phyloP scores from a whole-genome alignment of 495 filamentous ascomycete genomes.

The Staphylotrichum longicolle region DNA sequence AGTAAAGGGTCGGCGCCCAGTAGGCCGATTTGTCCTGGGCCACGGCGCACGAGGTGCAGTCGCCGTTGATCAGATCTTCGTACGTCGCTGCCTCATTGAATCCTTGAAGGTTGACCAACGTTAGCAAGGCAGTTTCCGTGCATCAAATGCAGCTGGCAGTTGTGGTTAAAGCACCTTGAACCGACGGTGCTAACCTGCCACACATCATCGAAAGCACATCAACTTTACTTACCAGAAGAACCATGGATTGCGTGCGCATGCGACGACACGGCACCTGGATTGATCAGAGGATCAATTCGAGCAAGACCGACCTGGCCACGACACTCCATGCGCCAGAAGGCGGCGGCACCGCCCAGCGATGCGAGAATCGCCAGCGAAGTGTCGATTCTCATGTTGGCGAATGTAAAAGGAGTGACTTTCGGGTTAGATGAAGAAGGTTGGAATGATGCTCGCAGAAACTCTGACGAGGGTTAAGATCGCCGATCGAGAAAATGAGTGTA shows the following conservation, averaged over 20 bases:
- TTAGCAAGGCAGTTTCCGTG: background rate
- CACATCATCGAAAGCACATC: background rate
- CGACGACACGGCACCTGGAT: conserved; percentile 52
- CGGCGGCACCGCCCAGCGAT: conserved; percentile 45
- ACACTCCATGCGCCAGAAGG: conserved; percentile 90
- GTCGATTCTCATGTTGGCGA: conserved; percentile 34
- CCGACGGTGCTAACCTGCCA: too few relatives aligned
- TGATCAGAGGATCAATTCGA: conserved; percentile 70
- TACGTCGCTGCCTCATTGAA: conserved; percentile 49
- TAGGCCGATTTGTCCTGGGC: conserved; percentile 66
- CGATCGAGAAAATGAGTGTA: conserved; percentile 10
- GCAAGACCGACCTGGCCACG: conserved; percentile 62
- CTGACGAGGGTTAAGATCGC: background rate
- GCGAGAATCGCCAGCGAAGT: conserved; percentile 28
- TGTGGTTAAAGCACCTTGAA: too few relatives aligned
- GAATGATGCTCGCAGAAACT: background rate
- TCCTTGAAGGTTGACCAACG: conserved; percentile 34
- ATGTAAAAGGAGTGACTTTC: conserved; percentile 21
- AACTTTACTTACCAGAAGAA: conserved; percentile 49
- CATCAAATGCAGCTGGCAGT: background rate
- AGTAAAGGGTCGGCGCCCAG: conserved; percentile 66
- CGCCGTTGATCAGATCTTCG: conserved; percentile 49
- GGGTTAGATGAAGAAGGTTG: conserved; percentile 1
- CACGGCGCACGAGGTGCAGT: conserved; percentile 65
- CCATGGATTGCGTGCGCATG: conserved; percentile 78